phyloP scores from a whole-genome alignment of 495 filamentous ascomycete genomes.

The Parmelia sp. region DNA sequence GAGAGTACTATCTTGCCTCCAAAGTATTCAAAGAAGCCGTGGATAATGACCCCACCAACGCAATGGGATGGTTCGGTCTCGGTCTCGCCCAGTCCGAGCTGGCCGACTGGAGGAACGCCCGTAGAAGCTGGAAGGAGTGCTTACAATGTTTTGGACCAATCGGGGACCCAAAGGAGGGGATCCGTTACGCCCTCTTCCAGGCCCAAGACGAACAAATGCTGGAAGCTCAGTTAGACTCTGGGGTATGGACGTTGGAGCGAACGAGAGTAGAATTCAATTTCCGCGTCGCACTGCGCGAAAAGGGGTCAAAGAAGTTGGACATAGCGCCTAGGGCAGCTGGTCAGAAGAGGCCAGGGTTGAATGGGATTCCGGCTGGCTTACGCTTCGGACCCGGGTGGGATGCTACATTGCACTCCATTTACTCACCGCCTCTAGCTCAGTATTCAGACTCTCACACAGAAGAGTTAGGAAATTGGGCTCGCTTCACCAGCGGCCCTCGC shows the following conservation, averaged over 20 bases:
- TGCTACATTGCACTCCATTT: background rate
- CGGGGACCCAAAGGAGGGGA: background rate
- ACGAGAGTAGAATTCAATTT: conserved; percentile 5
- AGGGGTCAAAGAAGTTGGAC: background rate
- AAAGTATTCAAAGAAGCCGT: background rate
- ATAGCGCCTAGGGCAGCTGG: background rate
- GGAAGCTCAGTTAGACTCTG: background rate
- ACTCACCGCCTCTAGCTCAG: background rate
- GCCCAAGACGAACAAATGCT: background rate
- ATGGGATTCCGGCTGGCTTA: conserved; percentile 7
- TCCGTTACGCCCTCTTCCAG: conserved; percentile 4
- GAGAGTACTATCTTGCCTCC: conserved; percentile 11
- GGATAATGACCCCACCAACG: background rate
- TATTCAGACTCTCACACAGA: background rate
- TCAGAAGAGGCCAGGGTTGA: conserved; percentile 5
- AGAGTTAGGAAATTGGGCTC: background rate
- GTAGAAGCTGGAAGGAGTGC: background rate
- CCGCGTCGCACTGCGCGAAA: background rate
- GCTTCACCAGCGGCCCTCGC: background rate
- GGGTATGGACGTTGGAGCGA: conserved; percentile 5
- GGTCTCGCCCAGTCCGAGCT: conserved; percentile 46
- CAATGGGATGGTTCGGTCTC: conserved; percentile 66
- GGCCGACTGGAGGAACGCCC: background rate
- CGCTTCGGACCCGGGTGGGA: conserved; percentile 12
- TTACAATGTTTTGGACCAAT: background rate